Base-by-base conservation (phyloP, 768 basidiomycete genomes). In the Amanita pseudoporphyria region DNA sequence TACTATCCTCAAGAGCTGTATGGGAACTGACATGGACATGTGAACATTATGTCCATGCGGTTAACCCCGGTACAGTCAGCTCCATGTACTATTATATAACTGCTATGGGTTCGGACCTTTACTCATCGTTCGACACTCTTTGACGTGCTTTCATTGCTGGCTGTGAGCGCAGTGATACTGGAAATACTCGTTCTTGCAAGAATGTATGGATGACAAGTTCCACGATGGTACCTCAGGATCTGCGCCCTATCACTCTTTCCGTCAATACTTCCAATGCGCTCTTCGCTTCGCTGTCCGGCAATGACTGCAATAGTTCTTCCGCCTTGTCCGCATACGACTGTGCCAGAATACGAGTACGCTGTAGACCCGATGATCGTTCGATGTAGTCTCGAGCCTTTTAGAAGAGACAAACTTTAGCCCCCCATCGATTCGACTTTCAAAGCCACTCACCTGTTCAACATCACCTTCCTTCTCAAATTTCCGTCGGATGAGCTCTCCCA, bases 281-380 rank as follows among this genome's bases (percentile, higher is more conserved):
- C 63, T 85, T 82, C 22, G 92, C 93, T 32, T 88, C 84, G 59
- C 88, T 92, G 53, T 85, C 81, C 1, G 94, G 94, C 40, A 98
- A 71, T 18, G 70, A 63, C 48, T 69, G 70, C 9, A 96, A 70
- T 12, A 84, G 79, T 52, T 84, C 79, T 31, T 78, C 76, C 13
- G 94, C 95, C 61, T 86, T 83, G 39, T 79, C 76, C 0, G 87
- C 87, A 62, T 96, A 91, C 19, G 72, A 69, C 30, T 71, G 70
- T 6, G 94, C 95, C 12, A 97, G 75, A 24, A 79, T 77, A 6
- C 83, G 77, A 9, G 95, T 97, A 22, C 87, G 78, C 49, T 81
- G 76, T 13, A 95, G 74, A 1, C 92, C 94, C 3, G 87, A 84
- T 6, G 87, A 89, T 14, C 77, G 70, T 28, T 77, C 73, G 24